Conservation (phyloP, 257 asterid species). For the Solanum verrucosum region DNA sequence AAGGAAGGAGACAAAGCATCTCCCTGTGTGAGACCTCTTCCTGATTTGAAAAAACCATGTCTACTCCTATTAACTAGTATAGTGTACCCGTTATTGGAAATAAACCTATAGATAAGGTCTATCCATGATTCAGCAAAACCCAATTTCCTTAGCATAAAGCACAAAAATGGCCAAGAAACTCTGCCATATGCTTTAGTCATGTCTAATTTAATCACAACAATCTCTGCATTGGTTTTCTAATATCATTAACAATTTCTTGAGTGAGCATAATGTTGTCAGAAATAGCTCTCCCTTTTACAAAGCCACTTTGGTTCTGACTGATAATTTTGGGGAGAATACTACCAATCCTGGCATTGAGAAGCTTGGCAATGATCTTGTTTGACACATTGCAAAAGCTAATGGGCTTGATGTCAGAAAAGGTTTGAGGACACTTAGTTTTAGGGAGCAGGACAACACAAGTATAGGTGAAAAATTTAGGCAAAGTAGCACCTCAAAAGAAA, state of each 20-base stretch:
- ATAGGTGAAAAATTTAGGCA: background rate
- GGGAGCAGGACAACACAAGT: background rate
- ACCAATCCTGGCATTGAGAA: background rate
- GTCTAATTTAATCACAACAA: background rate
- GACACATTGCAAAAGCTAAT: background rate
- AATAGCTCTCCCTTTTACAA: background rate
- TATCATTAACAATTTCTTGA: background rate
- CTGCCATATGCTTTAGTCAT: background rate
- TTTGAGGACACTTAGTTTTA: background rate
- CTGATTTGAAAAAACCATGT: background rate
- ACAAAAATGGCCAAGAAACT: background rate
- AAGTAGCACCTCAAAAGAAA: background rate
- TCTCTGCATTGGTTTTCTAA: background rate
- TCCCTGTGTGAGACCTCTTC: background rate
- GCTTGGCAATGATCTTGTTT: too few relatives aligned
- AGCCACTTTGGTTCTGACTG: background rate
- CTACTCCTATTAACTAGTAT: background rate
- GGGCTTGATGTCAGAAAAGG: background rate
- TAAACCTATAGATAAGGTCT: background rate
- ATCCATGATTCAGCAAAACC: background rate
- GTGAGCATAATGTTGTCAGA: background rate
- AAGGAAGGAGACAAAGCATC: background rate
- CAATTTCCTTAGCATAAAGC: background rate
- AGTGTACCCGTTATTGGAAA: background rate
- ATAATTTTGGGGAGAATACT: background rate